Evolutionary conservation across 2,329 filamentous ascomycete genomes (phyloP).

Genomic region (Colletotrichum filicis): DNA sequence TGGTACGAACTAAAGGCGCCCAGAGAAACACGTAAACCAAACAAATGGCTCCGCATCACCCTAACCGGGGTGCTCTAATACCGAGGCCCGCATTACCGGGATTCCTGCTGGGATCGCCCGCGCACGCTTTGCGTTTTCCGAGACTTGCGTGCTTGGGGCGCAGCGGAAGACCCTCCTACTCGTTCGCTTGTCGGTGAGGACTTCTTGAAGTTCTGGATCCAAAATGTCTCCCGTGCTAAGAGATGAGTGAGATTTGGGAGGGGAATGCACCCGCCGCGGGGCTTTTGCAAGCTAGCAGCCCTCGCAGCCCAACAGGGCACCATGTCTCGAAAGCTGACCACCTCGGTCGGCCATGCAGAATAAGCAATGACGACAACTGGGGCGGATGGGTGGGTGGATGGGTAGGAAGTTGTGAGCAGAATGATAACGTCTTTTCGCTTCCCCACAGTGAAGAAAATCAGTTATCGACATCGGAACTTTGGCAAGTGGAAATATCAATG

Average conservation of each 20-base stretch:
- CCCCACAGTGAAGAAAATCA: background rate
- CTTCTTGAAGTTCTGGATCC: background rate
- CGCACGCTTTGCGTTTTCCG: slow-evolving; percentile 23
- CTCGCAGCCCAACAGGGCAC: background rate
- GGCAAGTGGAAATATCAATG: background rate
- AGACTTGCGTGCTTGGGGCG: slow-evolving; percentile 27
- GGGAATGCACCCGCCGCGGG: background rate
- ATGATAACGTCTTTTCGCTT: background rate
- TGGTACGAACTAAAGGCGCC: background rate
- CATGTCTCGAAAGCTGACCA: slow-evolving; percentile 15
- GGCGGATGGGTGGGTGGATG: background rate
- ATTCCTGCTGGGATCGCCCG: slow-evolving; percentile 18
- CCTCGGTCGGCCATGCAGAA: slow-evolving; percentile 21
- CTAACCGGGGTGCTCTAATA: slow-evolving; percentile 11
- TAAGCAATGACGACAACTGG: slow-evolving; percentile 22
- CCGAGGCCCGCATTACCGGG: slow-evolving; percentile 32
- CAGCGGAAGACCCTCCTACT: slow-evolving; percentile 21
- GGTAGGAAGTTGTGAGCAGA: background rate
- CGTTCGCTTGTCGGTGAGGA: slow-evolving; percentile 15
- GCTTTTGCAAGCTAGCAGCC: background rate
- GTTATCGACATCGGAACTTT: background rate
- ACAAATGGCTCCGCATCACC: slow-evolving; percentile 4
- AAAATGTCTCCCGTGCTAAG: background rate
- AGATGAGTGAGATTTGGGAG: background rate
- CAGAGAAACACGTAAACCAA: background rate